Percentiles rank a stretch among this genome's conserved stretches.
Evolutionary conservation across 2,329 filamentous ascomycete genomes (phyloP).

Genomic region (Fonsecaea monophora): DNA sequence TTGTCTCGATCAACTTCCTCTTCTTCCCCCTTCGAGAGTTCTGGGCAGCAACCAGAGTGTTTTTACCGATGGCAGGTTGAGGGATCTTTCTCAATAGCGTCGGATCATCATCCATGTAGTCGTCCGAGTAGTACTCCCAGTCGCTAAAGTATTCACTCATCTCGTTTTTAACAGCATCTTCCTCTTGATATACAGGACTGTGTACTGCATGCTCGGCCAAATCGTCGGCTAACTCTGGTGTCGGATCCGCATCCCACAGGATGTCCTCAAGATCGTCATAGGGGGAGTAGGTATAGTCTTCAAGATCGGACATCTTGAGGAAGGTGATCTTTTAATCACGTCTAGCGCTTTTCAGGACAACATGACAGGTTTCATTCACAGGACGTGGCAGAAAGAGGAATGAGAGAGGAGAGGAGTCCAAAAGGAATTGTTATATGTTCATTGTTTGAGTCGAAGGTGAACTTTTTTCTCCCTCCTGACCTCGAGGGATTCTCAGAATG

Average conservation of each 20-base stretch:
- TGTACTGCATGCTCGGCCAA: conserved; percentile 51
- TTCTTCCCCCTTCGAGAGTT: conserved; percentile 38
- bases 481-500: background rate
- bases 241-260: conserved; percentile 38
- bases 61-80: conserved; percentile 25
- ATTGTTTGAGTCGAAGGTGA: background rate
- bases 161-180: conserved; percentile 47
- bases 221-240: conserved; percentile 45
- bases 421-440: background rate
- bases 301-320: conserved; percentile 37
- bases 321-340: background rate
- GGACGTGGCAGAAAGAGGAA: background rate
- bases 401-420: background rate
- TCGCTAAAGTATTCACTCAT: conserved; percentile 52
- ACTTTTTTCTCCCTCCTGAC: background rate
- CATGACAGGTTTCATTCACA: background rate
- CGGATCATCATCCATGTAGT: conserved; percentile 54
- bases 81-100: conserved; percentile 40
- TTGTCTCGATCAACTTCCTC: conserved; percentile 37
- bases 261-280: conserved; percentile 40
- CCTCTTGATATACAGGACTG: conserved; percentile 50
- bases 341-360: background rate
- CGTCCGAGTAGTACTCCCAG: conserved; percentile 55
- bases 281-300: conserved; percentile 38
- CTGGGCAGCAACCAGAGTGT: conserved; percentile 25